Percentiles rank a stretch among this genome's conserved stretches.
Evolutionary conservation across 805 yeast genomes (phyloP).

Genomic region (Candida coleopterorum): DNA sequence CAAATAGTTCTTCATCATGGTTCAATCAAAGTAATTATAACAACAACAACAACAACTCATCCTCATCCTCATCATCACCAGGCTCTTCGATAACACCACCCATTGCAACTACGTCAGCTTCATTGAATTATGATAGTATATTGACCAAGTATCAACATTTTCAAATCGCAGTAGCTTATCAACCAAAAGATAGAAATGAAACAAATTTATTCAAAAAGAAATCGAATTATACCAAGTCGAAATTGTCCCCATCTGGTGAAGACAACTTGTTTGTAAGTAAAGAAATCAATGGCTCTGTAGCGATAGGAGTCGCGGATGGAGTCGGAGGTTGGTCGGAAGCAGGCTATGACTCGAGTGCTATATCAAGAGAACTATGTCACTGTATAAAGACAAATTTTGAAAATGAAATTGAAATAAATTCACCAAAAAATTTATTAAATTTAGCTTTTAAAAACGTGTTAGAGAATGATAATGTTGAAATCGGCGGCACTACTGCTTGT

Average conservation of each 20-base stretch:
- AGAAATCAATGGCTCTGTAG: slow-evolving; percentile 37
- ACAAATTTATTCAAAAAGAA: slow-evolving; percentile 37
- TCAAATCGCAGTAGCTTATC: slow-evolving; percentile 63
- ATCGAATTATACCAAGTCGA: slow-evolving; percentile 28
- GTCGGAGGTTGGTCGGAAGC: slow-evolving; percentile 97
- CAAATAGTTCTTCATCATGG: slow-evolving; percentile 5
- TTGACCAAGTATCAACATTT: slow-evolving; percentile 32
- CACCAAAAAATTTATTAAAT: slow-evolving; percentile 48
- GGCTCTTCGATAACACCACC: slow-evolving; percentile 12
- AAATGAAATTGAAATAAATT: slow-evolving; percentile 7
- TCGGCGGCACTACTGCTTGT: slow-evolving; percentile 94
- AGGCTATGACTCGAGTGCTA: slow-evolving; percentile 85
- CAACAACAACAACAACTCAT: slow-evolving; percentile 18
- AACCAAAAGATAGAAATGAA: slow-evolving; percentile 63
- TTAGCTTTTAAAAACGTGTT: slow-evolving; percentile 53
- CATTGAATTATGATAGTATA: slow-evolving; percentile 14
- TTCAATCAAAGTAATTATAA: slow-evolving; percentile 4
- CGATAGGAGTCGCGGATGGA: slow-evolving; percentile 90
- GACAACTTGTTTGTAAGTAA: slow-evolving; percentile 61
- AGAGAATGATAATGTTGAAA: slow-evolving; percentile 57
- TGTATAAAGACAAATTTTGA: slow-evolving; percentile 42
- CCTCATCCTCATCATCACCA: slow-evolving; percentile 14
- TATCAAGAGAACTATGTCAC: slow-evolving; percentile 72
- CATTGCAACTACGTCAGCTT: slow-evolving; percentile 17
- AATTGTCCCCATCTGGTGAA: slow-evolving; percentile 60